phyloP scores from a whole-genome alignment of 106 monocot genomes.

The Dioscorea dumetorum region DNA sequence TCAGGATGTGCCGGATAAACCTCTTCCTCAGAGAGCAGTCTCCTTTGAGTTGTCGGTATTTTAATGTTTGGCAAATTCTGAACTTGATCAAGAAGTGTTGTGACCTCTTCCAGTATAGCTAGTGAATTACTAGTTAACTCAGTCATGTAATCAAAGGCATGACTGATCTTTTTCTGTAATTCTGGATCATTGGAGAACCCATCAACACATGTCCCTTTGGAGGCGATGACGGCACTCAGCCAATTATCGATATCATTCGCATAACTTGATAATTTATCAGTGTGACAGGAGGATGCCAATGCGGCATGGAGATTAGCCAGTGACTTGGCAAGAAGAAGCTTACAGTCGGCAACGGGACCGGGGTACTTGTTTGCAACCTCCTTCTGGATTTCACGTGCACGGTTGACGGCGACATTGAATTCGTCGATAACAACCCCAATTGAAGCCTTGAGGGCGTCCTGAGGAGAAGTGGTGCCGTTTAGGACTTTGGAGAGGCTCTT shows the following conservation, averaged over 20 bases:
- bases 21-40: background rate
- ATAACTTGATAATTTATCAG: slow-evolving; percentile 7
- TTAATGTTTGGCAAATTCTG: background rate
- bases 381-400: slow-evolving; percentile 6
- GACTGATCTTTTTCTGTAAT: slow-evolving; percentile 23
- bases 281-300: slow-evolving; percentile 1
- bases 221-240: slow-evolving; percentile 60
- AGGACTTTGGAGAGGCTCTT: slow-evolving; percentile 6
- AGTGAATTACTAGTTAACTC: slow-evolving; percentile 68
- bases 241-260: slow-evolving; percentile 47
- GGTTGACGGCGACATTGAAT: slow-evolving; percentile 2
- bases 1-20: background rate
- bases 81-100: slow-evolving; percentile 10
- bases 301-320: slow-evolving; percentile 27
- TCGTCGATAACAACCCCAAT: slow-evolving; percentile 12
- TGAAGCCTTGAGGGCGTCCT: slow-evolving; percentile 8
- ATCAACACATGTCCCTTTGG: slow-evolving; percentile 59
- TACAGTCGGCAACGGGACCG: slow-evolving; percentile 34
- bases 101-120: slow-evolving; percentile 37
- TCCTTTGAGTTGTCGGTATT: slow-evolving; percentile 5
- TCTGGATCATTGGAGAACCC: slow-evolving; percentile 33
- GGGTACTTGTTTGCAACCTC: slow-evolving; percentile 12
- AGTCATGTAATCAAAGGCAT: slow-evolving; percentile 13
- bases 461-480: slow-evolving; percentile 10
- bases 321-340: slow-evolving; percentile 38